Evolutionary conservation across 768 basidiomycete species (phyloP), one percentile per base, ranked within the genome.

Genomic region (Chalciporus chontae): DNA sequence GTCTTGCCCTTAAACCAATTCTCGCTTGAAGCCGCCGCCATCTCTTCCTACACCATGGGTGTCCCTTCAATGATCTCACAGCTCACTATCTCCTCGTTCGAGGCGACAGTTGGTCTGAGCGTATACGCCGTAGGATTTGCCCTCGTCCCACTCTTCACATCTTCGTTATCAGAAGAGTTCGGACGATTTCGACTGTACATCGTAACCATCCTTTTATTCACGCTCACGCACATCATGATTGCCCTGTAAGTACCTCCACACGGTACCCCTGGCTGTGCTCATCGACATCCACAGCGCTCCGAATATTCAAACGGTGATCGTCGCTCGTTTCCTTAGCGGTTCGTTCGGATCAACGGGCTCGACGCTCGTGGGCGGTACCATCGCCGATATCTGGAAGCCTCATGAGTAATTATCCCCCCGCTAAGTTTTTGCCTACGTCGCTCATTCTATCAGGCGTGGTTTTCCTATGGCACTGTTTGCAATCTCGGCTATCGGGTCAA

Each of bases 401-500:
- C 69, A 74, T 56, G 79, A 86, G 84, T 85, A 54, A 55, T 74
- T 61, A 24, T 52, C 39, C 27, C n/a, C 58, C 15, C 14, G 3
- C 3, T 29, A n/a, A 21, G 23, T 21, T 38, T 40, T 21, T 39
- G 40, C 7, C 29, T 24, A 36, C 15, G 10, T 36, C 8, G 7
- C 63, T 62, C 21, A 65, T 31, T n/a, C 19, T 38, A 14, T 7
- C 49, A 89, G 86, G 42, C 86, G 90, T 4, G 87, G 88, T 1
- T 58, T 85, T 1, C 89, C 89, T 0, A 91, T 92, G 87, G 73
- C 85, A 0, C 61, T 87, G 1, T 94, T 90, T 63, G 73, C 86
- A 0, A 57, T 82, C 5, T 69, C 73, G 0, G 85, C 82, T 0
- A 60, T 90, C 9, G 77, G 76, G 2, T 83, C 80, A 0, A 80